Conservation (phyloP, 768 basidiomycete genomes). For the Calocybe indica region DNA sequence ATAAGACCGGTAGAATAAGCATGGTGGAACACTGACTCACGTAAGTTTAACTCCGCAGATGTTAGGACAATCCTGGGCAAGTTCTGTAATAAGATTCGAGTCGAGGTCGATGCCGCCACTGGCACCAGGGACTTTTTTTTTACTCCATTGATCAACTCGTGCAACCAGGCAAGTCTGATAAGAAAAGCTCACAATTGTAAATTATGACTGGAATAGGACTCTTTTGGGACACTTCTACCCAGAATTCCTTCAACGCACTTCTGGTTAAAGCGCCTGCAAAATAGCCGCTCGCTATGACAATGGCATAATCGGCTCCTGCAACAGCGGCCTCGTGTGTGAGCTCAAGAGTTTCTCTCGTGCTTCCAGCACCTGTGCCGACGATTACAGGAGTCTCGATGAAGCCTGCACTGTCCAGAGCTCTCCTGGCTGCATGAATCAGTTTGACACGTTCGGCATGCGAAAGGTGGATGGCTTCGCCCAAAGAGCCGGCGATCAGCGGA, state of each 20-base stretch:
- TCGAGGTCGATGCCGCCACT: conserved; percentile 88
- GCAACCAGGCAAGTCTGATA: conserved; percentile 6
- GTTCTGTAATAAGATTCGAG: conserved; percentile 78
- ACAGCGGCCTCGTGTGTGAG: conserved; percentile 71
- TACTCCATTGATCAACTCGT: neutral
- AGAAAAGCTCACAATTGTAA: conserved; percentile 69
- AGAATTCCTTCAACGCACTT: conserved; percentile 74
- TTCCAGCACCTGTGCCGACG: conserved; percentile 77
- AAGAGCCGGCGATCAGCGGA: conserved; percentile 72
- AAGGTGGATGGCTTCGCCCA: conserved; percentile 81
- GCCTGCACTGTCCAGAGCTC: conserved; percentile 63
- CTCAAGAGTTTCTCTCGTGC: conserved; percentile 78
- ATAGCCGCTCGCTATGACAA: conserved; percentile 85
- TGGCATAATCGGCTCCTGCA: conserved; percentile 82
- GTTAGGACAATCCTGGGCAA: conserved; percentile 74
- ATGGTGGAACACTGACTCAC: conserved; percentile 33
- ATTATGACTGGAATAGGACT: conserved; percentile 85
- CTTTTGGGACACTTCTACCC: conserved; percentile 66
- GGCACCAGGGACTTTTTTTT: conserved; percentile 61
- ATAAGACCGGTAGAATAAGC: neutral
- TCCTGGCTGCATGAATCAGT: conserved; percentile 63
- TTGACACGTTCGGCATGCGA: conserved; percentile 60
- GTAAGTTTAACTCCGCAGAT: conserved; percentile 87
- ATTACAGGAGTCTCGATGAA: conserved; percentile 60
- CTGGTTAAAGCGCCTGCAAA: conserved; percentile 73